A percentile compares a stretch with the other conserved stretches of the same genome.
phyloP scores from a whole-genome alignment of 352 stramenopile species.

The Globisporangium ultimum region DNA sequence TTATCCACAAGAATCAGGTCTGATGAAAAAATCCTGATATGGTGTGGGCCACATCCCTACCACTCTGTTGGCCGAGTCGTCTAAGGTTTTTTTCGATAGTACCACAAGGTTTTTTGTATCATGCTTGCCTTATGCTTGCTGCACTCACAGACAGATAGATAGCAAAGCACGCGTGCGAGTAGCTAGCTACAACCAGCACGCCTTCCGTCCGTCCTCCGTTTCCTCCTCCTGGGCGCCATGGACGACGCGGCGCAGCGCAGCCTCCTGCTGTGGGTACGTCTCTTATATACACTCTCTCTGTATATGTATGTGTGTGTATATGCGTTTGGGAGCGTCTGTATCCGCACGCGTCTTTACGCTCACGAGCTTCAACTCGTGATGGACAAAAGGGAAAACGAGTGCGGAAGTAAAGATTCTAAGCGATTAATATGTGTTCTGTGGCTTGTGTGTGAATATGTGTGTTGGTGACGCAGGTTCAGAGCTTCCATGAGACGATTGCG shows the following conservation, averaged over 20 bases:
- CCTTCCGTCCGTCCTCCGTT: background rate
- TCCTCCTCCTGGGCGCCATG: conserved; percentile 23
- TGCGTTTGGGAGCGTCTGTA: no score
- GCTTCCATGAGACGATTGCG: conserved; percentile 59
- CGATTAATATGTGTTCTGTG: background rate
- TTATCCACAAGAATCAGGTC: no score
- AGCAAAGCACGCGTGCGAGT: background rate
- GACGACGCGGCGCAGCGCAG: conserved; percentile 73
- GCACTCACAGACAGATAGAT: background rate
- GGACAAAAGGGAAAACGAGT: background rate
- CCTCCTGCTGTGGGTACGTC: conserved; percentile 70
- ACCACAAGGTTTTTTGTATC: no score
- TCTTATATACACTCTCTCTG: background rate
- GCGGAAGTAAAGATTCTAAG: background rate
- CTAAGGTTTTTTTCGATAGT: no score
- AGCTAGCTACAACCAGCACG: background rate
- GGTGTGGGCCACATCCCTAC: no score
- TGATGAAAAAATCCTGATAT: no score
- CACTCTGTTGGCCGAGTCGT: no score
- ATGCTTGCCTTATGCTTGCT: no score
- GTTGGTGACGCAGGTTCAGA: conserved; percentile 48
- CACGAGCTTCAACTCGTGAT: no score
- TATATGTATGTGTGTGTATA: background rate
- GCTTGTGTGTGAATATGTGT: conserved; percentile 4
- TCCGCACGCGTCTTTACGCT: no score